Conservation (phyloP, 2,329 filamentous ascomycete genomes). For the Akanthomyces uredinophilus region DNA sequence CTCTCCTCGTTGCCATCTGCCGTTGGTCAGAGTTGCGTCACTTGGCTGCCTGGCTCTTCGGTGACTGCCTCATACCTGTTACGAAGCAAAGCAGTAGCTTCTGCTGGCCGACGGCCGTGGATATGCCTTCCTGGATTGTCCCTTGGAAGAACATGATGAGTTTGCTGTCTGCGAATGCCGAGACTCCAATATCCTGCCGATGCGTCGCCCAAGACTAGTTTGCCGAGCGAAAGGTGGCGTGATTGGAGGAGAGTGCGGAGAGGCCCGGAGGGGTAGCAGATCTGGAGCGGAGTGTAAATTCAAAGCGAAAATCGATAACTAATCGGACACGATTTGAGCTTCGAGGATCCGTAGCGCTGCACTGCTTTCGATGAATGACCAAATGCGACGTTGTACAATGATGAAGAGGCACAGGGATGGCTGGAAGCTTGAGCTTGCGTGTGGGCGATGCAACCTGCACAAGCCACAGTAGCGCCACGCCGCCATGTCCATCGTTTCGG, state of each 20-base stretch:
- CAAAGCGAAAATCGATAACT: too few species aligned
- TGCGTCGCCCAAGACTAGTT: background rate
- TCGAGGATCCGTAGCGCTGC: background rate
- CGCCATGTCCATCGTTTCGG: background rate
- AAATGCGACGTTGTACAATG: background rate
- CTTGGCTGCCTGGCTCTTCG: constrained; percentile 17
- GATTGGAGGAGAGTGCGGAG: background rate
- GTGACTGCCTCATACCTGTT: constrained; percentile 48
- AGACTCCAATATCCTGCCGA: background rate
- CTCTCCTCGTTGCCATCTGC: constrained; percentile 67
- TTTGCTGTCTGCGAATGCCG: background rate
- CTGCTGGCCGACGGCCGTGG: constrained; percentile 64
- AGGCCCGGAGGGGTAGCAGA: background rate
- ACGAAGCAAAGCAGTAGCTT: constrained; percentile 86
- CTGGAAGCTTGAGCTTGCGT: background rate
- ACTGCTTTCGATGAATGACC: background rate
- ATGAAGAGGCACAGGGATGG: background rate
- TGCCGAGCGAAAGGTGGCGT: background rate
- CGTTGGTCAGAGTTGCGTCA: constrained; percentile 10
- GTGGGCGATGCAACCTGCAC: background rate
- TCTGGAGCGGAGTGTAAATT: background rate
- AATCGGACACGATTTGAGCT: background rate
- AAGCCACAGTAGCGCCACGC: constrained; percentile 9
- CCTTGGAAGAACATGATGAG: constrained; percentile 73
- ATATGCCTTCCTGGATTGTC: constrained; percentile 74